A percentile compares a stretch with the other conserved stretches of the same genome.
Conservation (phyloP, 148 eudicot species). For the Tetragonia tetragonoides region DNA sequence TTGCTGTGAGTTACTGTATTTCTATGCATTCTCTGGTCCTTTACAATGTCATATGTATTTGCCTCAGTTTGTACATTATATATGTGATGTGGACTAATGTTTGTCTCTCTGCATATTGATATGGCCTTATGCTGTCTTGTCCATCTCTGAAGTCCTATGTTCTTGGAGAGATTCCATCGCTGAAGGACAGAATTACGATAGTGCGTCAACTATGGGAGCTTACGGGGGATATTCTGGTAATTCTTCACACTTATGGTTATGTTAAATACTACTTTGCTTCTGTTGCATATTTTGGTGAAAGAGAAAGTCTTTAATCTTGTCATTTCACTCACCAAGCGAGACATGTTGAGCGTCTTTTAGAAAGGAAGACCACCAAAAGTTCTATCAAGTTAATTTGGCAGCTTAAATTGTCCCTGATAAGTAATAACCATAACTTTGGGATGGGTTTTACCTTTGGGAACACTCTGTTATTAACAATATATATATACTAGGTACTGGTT, state of each 20-base stretch:
- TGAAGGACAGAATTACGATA: constrained; percentile 74
- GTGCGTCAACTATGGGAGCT: constrained; percentile 96
- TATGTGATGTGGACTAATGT: not conserved
- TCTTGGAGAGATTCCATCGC: constrained; percentile 92
- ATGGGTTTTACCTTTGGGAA: not conserved
- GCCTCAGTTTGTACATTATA: not conserved
- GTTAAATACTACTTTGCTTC: not conserved
- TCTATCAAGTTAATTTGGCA: not conserved
- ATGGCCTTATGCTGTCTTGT: not conserved
- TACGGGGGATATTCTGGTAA: constrained; percentile 80
- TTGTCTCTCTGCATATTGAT: not conserved
- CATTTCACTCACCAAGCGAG: not conserved
- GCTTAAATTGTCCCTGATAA: not conserved
- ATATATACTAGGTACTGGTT: constrained; percentile 58
- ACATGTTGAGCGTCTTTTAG: not conserved
- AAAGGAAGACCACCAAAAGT: not conserved
- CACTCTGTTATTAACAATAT: not conserved
- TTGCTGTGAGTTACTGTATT: constrained; percentile 66
- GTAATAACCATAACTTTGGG: not conserved
- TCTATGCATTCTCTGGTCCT: not conserved
- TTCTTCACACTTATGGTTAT: constrained; percentile 7
- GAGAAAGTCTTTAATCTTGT: constrained; percentile 2
- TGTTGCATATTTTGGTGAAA: not conserved
- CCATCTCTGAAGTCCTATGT: constrained; percentile 72
- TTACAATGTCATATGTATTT: not conserved